A percentile compares a stretch with the other conserved stretches of the same genome.
Evolutionary conservation across 345 rosid genomes (phyloP).

Genomic region (Salix exigua): DNA sequence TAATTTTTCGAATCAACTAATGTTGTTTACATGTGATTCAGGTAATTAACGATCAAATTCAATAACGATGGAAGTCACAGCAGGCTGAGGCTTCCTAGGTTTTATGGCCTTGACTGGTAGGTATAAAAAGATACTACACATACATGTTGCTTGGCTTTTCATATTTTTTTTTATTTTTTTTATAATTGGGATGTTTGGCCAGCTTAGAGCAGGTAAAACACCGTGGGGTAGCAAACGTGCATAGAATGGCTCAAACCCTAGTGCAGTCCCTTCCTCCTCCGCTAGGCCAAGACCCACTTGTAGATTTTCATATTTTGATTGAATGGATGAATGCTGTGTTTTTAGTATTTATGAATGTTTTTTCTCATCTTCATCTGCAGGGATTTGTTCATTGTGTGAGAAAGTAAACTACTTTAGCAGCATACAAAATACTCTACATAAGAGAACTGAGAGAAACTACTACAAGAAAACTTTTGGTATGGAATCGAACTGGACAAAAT

Average conservation of each 20-base stretch:
- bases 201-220: too few relatives aligned
- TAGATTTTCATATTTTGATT: neutral
- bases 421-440: slow-evolving; percentile 24
- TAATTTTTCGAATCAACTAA: neutral
- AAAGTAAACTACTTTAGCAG: slow-evolving; percentile 30
- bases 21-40: slow-evolving; percentile 1
- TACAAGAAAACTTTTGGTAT: slow-evolving; percentile 50
- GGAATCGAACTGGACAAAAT: slow-evolving; percentile 62
- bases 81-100: slow-evolving; percentile 49
- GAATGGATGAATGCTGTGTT: neutral
- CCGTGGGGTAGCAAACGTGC: too few relatives aligned
- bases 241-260: too few relatives aligned
- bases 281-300: too few relatives aligned
- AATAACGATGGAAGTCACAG: slow-evolving; percentile 61
- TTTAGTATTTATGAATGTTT: neutral
- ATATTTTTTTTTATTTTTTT: too few relatives aligned
- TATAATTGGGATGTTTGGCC: rapidly evolving
- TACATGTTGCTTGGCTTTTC: neutral
- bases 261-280: too few relatives aligned
- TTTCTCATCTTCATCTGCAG: slow-evolving; percentile 19
- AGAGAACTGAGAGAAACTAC: slow-evolving; percentile 19
- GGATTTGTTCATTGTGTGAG: slow-evolving; percentile 50
- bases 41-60: slow-evolving; percentile 24
- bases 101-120: slow-evolving; percentile 55
- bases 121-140: neutral